phyloP scores from a whole-genome alignment of 345 rosid genomes.

The Bruguiera parviflora region DNA sequence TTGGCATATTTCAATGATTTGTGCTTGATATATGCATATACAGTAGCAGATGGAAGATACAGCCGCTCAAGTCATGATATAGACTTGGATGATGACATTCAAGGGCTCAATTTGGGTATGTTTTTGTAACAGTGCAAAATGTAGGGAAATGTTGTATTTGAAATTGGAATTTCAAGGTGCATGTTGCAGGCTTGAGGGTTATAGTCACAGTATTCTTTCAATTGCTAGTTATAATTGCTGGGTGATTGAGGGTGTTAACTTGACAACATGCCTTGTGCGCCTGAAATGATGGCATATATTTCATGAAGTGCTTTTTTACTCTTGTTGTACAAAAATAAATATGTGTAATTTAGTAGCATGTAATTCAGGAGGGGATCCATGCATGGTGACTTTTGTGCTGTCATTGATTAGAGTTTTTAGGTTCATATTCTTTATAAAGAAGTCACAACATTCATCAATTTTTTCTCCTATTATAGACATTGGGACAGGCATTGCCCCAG shows the following conservation, averaged over 20 bases:
- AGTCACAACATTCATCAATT: constrained; percentile 2
- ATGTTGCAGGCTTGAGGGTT: not conserved
- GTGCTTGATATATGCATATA: constrained; percentile 50
- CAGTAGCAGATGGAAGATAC: constrained; percentile 55
- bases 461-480: constrained; percentile 15
- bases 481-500: constrained; percentile 27
- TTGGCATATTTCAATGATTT: constrained; percentile 42
- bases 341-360: not conserved
- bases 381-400: too few relatives aligned
- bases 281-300: not conserved
- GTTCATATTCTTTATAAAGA: constrained; percentile 9
- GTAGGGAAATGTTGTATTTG: constrained; percentile 7
- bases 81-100: constrained; percentile 47
- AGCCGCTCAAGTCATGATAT: constrained; percentile 54
- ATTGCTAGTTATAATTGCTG: not conserved
- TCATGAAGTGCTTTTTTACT: not conserved
- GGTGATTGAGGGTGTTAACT: too few relatives aligned
- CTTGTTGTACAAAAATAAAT: not conserved
- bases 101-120: constrained; percentile 38
- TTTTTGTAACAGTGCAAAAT: constrained; percentile 2
- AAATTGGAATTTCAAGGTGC: not conserved
- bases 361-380: not conserved
- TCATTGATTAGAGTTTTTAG: too few relatives aligned
- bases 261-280: not conserved
- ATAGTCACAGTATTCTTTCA: not conserved